phyloP scores from a whole-genome alignment of 768 basidiomycete genomes.

The Pilatotrama ljubarskyi region DNA sequence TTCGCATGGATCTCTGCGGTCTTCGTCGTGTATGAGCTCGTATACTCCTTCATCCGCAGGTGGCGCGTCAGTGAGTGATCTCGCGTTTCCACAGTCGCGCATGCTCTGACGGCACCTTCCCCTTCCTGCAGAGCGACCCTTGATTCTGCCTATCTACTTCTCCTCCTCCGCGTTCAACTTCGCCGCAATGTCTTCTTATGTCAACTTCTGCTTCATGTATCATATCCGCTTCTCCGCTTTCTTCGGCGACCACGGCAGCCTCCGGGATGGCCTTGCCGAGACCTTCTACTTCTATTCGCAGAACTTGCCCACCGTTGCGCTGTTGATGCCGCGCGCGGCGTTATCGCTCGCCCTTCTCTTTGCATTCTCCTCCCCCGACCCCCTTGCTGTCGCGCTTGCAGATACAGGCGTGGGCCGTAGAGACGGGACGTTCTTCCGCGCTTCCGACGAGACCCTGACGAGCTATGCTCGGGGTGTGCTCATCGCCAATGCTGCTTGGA shows the following conservation, averaged over 20 bases:
- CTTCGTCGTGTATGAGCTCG: constrained; percentile 72
- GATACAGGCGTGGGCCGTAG: constrained; percentile 51
- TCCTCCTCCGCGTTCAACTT: constrained; percentile 77
- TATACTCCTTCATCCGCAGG: constrained; percentile 71
- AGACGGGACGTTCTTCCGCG: constrained; percentile 75
- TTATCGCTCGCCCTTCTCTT: constrained; percentile 73
- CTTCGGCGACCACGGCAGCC: constrained; percentile 45
- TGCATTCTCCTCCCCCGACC: constrained; percentile 53
- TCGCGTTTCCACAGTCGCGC: not conserved
- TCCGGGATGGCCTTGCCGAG: constrained; percentile 71
- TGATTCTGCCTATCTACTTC: constrained; percentile 80
- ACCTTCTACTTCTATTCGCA: constrained; percentile 83
- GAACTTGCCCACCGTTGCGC: constrained; percentile 76
- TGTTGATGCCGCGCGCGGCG: constrained; percentile 84
- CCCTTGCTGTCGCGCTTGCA: constrained; percentile 46
- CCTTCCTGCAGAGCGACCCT: constrained; percentile 65
- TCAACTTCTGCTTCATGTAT: constrained; percentile 81
- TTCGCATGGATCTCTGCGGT: constrained; percentile 70
- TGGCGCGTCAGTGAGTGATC: constrained; percentile 76
- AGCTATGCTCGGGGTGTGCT: constrained; percentile 78
- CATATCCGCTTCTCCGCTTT: constrained; percentile 77
- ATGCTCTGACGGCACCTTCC: not conserved
- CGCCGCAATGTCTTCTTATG: constrained; percentile 76
- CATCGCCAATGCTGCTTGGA: constrained; percentile 79
- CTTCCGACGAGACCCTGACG: constrained; percentile 64